These are phyloP conservation scores for Pisolithus tinctorius DNA, from an alignment of 768 basidiomycete species.

Conservation along the genomic window DNA sequence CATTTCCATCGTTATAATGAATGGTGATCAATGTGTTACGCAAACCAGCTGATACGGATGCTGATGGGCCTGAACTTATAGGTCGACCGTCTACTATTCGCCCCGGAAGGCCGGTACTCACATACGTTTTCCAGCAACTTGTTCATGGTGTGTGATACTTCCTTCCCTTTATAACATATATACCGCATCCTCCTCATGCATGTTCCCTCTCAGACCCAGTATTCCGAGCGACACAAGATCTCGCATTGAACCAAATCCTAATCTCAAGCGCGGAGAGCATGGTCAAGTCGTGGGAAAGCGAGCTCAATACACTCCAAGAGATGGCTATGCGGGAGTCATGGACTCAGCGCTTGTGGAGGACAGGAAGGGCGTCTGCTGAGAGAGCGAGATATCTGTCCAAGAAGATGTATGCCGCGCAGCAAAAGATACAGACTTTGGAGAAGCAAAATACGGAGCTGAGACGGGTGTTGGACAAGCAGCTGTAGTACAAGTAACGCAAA, in stretches of 20 bases:
- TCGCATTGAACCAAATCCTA: slow-evolving; percentile 67
- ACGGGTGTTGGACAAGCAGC: slow-evolving; percentile 42
- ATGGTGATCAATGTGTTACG: slow-evolving; percentile 41
- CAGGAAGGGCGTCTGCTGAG: slow-evolving; percentile 43
- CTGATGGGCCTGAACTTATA: slow-evolving; percentile 17
- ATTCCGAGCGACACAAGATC: slow-evolving; percentile 78
- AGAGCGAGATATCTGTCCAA: slow-evolving; percentile 63
- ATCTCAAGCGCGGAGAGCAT: slow-evolving; percentile 54
- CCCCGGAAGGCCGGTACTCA: slow-evolving; percentile 88
- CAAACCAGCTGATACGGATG: not conserved
- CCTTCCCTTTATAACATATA: not conserved
- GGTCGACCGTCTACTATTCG: slow-evolving; percentile 79
- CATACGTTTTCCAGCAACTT: slow-evolving; percentile 77
- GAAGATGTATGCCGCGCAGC: slow-evolving; percentile 67
- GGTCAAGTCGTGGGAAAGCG: slow-evolving; percentile 68
- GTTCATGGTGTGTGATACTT: slow-evolving; percentile 51
- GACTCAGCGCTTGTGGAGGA: slow-evolving; percentile 36
- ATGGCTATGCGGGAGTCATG: slow-evolving; percentile 47
- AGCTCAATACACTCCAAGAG: slow-evolving; percentile 60
- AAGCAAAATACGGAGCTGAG: slow-evolving; percentile 64
- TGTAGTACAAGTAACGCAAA: slow-evolving; percentile 10
- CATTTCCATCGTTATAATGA: slow-evolving; percentile 68
- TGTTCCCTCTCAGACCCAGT: slow-evolving; percentile 47
- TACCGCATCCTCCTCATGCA: not conserved
- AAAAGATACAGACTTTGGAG: slow-evolving; percentile 65